A percentile compares a stretch with the other conserved stretches of the same genome.
These are phyloP conservation scores for Meyerozyma guilliermondii DNA, from an alignment of 1,139 yeast species.

Conservation along the genomic window DNA sequence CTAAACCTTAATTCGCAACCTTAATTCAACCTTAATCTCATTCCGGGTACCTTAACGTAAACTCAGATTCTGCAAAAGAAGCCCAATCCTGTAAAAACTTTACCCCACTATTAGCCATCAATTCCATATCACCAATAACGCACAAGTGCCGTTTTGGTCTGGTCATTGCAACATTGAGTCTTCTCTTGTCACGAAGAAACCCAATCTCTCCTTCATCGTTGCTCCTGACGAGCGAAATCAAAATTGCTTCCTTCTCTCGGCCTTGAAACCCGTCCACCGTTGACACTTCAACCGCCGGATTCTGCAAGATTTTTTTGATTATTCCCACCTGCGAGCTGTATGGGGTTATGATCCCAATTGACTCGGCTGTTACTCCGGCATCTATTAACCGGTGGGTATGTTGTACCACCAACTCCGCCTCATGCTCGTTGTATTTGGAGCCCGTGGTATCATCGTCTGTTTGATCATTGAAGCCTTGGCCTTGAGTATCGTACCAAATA, in stretches of 20 bases:
- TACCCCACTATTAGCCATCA: slow-evolving; percentile 33
- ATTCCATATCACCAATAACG: slow-evolving; percentile 81
- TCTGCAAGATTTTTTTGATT: slow-evolving; percentile 40
- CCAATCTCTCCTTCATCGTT: slow-evolving; percentile 63
- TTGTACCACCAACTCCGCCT: slow-evolving; percentile 52
- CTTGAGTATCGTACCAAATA: slow-evolving; percentile 90
- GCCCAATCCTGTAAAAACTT: slow-evolving; percentile 64
- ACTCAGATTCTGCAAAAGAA: slow-evolving; percentile 61
- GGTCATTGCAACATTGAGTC: slow-evolving; percentile 88
- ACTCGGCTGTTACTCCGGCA: slow-evolving; percentile 42
- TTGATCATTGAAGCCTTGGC: slow-evolving; percentile 72
- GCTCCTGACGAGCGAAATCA: slow-evolving; percentile 35
- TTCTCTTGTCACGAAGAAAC: slow-evolving; percentile 63
- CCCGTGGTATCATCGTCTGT: slow-evolving; percentile 32
- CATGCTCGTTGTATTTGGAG: slow-evolving; percentile 73
- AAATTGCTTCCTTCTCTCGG: slow-evolving; percentile 81
- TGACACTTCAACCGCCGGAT: slow-evolving; percentile 29
- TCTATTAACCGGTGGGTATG: slow-evolving; percentile 50
- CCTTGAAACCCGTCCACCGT: slow-evolving; percentile 51
- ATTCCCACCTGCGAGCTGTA: slow-evolving; percentile 80
- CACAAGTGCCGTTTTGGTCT: slow-evolving; percentile 84
- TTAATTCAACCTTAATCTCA: no score
- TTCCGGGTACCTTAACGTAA: slow-evolving; percentile 64
- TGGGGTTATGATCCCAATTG: slow-evolving; percentile 83
- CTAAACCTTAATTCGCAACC: no score